phyloP scores from a whole-genome alignment of 352 stramenopile genomes.

The Phytophthora sojae region DNA sequence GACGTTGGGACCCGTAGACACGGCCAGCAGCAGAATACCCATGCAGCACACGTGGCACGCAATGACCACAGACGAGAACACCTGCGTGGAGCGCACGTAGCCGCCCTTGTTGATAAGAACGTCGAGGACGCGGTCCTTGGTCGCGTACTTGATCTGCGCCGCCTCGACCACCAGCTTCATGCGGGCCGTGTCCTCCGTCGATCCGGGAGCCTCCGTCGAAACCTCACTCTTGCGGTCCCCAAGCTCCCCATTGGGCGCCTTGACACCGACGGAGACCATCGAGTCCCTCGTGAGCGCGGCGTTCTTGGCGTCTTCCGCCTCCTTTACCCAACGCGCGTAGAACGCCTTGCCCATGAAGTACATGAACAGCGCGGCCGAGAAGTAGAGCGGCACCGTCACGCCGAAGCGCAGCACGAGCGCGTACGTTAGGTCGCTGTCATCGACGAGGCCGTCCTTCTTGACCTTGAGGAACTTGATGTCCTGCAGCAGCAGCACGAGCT shows the following conservation, averaged over 20 bases:
- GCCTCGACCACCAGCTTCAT: conserved; percentile 61
- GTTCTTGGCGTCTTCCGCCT: conserved; percentile 71
- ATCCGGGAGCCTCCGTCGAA: conserved; percentile 11
- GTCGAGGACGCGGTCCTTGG: conserved; percentile 59
- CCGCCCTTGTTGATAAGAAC: conserved; percentile 77
- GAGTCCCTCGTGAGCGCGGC: conserved; percentile 54
- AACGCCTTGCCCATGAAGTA: conserved; percentile 81
- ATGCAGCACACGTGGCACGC: conserved; percentile 75
- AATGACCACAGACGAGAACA: conserved; percentile 80
- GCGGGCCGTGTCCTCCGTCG: conserved; percentile 27
- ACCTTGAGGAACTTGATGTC: conserved; percentile 85
- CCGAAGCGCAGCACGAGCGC: conserved; percentile 72
- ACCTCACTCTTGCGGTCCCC: conserved; percentile 26
- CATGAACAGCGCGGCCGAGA: conserved; percentile 76
- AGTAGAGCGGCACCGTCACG: conserved; percentile 78
- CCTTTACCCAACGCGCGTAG: conserved; percentile 73
- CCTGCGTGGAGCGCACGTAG: conserved; percentile 82
- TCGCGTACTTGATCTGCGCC: conserved; percentile 54
- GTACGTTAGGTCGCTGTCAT: conserved; percentile 63
- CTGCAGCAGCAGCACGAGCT: conserved; percentile 77
- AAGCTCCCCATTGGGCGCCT: conserved; percentile 1
- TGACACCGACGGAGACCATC: conserved; percentile 38
- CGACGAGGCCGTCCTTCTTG: conserved; percentile 58
- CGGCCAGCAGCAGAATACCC: conserved; percentile 71
- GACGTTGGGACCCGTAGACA: conserved; percentile 55